Evolutionary conservation across 805 yeast genomes (phyloP).

Genomic region (Myxozyma vanderwaltii): DNA sequence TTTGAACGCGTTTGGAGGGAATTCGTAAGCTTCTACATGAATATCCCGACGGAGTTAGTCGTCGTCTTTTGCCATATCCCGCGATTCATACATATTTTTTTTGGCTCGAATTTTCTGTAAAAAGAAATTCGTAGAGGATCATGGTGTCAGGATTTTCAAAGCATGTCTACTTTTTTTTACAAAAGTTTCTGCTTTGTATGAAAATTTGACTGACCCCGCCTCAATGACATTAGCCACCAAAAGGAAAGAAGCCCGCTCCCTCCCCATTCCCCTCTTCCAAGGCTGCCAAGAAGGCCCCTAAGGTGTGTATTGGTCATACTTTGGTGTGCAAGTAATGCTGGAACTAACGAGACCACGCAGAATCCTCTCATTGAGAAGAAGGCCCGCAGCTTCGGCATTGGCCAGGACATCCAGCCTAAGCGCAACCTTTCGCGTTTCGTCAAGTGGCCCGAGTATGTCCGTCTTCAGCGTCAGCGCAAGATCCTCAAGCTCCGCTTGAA

Average conservation of each 20-base stretch:
- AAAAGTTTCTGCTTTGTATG: slow-evolving; percentile 2
- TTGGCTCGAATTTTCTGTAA: slow-evolving; percentile 14
- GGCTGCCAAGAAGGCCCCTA: slow-evolving; percentile 51
- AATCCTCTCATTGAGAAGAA: slow-evolving; percentile 89
- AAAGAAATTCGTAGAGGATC: slow-evolving; percentile 27
- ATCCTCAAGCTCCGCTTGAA: slow-evolving; percentile 91
- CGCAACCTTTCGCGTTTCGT: slow-evolving; percentile 96
- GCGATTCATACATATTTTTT: not conserved
- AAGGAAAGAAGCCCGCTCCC: slow-evolving; percentile 89
- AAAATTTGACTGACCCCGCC: slow-evolving; percentile 36
- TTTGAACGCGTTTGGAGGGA: not conserved
- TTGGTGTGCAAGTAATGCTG: not conserved
- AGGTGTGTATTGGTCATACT: slow-evolving; percentile 37
- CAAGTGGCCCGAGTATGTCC: slow-evolving; percentile 98
- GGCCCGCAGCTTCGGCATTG: slow-evolving; percentile 94
- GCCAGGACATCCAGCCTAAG: slow-evolving; percentile 92
- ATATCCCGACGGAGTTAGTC: not conserved
- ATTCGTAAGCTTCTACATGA: not conserved
- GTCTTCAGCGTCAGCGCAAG: slow-evolving; percentile 99
- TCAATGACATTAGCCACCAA: slow-evolving; percentile 62
- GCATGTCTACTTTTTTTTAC: slow-evolving; percentile 10
- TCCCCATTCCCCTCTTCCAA: slow-evolving; percentile 89
- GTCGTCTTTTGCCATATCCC: not conserved
- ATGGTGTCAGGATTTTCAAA: slow-evolving; percentile 23
- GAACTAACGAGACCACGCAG: slow-evolving; percentile 42